Conservation (phyloP, 2,329 filamentous ascomycete species). For the Albophoma yamanashiensis region DNA sequence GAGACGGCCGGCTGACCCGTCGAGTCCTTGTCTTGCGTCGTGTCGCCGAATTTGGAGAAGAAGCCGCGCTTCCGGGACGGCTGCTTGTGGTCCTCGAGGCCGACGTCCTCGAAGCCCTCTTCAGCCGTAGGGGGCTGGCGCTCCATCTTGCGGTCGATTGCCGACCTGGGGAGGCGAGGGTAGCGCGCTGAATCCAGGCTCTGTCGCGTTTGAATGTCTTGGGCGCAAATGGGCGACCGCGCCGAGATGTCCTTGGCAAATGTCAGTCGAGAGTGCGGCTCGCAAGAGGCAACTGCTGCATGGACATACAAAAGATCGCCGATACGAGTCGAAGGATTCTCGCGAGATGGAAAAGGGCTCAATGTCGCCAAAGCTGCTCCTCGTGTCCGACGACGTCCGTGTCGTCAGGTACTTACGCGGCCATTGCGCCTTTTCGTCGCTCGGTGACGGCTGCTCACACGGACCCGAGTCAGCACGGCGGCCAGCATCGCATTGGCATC, state of each 20-base stretch:
- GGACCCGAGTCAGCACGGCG: neutral
- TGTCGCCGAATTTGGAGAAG: constrained; percentile 65
- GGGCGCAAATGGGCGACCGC: constrained; percentile 59
- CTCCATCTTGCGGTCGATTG: constrained; percentile 47
- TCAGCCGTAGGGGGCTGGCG: constrained; percentile 57
- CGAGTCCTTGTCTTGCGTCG: constrained; percentile 23
- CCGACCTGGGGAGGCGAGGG: constrained; percentile 50
- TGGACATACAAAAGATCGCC: constrained; percentile 76
- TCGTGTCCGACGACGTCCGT: constrained; percentile 42
- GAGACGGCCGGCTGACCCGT: constrained; percentile 31
- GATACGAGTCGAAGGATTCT: constrained; percentile 94
- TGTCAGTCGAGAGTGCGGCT: constrained; percentile 5
- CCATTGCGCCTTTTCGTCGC: constrained; percentile 78
- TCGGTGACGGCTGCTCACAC: constrained; percentile 62
- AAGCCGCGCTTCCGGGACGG: constrained; percentile 51
- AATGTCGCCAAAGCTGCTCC: constrained; percentile 63
- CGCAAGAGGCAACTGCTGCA: too few relatives aligned
- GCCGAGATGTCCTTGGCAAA: constrained; percentile 72
- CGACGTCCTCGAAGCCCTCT: constrained; percentile 83
- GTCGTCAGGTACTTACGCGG: constrained; percentile 41
- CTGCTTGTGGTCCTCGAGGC: constrained; percentile 62
- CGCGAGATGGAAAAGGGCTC: constrained; percentile 92
- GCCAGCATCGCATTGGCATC: neutral
- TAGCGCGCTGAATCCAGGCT: constrained; percentile 69
- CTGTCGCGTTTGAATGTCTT: constrained; percentile 55